Conservation (phyloP, 805 yeast genomes). For the Candida verbasci region DNA sequence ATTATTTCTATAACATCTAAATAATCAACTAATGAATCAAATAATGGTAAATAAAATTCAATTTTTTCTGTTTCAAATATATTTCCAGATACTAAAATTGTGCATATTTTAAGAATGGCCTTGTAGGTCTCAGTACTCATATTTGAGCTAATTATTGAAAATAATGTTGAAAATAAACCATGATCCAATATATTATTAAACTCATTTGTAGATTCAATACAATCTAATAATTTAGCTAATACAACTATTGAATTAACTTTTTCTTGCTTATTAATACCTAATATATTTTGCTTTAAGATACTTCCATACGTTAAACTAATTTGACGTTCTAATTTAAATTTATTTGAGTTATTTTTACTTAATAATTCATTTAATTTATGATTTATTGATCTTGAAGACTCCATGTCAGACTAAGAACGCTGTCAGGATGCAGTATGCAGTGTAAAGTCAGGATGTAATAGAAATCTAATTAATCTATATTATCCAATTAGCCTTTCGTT, state of each 20-base stretch:
- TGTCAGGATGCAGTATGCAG: too few species aligned
- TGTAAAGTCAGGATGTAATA: too few species aligned
- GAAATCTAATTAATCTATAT: too few species aligned
- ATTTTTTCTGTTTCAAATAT: constrained; percentile 34
- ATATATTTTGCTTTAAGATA: constrained; percentile 37
- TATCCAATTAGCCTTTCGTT: too few species aligned
- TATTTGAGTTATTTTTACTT: constrained; percentile 28
- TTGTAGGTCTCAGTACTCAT: constrained; percentile 44
- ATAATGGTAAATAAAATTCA: constrained; percentile 33
- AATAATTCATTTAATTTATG: constrained; percentile 41
- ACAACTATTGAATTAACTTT: constrained; percentile 51
- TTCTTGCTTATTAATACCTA: constrained; percentile 46
- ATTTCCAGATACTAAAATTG: constrained; percentile 39
- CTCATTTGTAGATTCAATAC: constrained; percentile 38
- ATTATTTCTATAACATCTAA: constrained; percentile 40
- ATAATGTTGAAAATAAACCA: constrained; percentile 34
- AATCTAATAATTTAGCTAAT: constrained; percentile 48
- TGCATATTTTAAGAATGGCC: constrained; percentile 41
- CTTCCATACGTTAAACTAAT: constrained; percentile 32
- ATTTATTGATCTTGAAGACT: constrained; percentile 39
- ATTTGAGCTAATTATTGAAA: constrained; percentile 37
- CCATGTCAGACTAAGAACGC: too few species aligned
- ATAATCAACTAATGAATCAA: constrained; percentile 31
- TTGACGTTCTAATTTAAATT: constrained; percentile 24
- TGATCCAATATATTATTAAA: constrained; percentile 31